Evolutionary conservation across 2,329 filamentous ascomycete species (phyloP), one percentile per base, ranked within the genome.

Genomic region (Penicillium griseofulvum): DNA sequence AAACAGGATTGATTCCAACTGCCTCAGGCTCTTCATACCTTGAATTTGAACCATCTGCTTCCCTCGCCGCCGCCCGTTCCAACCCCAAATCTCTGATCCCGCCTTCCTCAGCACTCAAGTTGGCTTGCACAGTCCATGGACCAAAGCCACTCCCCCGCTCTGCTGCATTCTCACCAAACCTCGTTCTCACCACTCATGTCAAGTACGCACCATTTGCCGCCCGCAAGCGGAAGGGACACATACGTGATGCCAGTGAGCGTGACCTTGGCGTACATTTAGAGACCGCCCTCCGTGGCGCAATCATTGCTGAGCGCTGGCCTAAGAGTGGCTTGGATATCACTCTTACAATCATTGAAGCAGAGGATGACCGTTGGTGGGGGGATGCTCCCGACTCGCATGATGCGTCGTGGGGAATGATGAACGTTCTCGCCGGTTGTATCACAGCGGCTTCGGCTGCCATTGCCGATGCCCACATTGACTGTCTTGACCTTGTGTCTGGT

Each of bases 321-420:
- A 99, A 99, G 80, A 96, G 91, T 71, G 92, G 91, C 42, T 87
- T 96, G n/a, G 94, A 99, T 71, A 87, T 99, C 38, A 87, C 96
- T 17, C 86, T 99, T 46, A 97, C 91, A 0, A 86, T 99, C 46
- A 80, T 99, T 17, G 94, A 99, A 76, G 93, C 91, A 3, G 94
- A 97, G 68, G 90, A 97, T 70, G 88, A 93, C 65, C 78, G 80
- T 34, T 86, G 83, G 80, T 85, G 83, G 81, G 84, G 81, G 5
- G 81, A 85, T 69, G 75, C 76, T 19, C 68, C 73, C 9, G 78
- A 75, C 55, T 75, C 64, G 19, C 71, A 70, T 54, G 82, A 85
- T 55, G 85, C 86, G 59, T 84, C 88, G 14, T 95, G 91, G 87
- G 91, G 91, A 10, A 83, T 89, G 76, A 93, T 97, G 90, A 94